phyloP scores from a whole-genome alignment of 208 protist genomes.

The Angomonas deanei region DNA sequence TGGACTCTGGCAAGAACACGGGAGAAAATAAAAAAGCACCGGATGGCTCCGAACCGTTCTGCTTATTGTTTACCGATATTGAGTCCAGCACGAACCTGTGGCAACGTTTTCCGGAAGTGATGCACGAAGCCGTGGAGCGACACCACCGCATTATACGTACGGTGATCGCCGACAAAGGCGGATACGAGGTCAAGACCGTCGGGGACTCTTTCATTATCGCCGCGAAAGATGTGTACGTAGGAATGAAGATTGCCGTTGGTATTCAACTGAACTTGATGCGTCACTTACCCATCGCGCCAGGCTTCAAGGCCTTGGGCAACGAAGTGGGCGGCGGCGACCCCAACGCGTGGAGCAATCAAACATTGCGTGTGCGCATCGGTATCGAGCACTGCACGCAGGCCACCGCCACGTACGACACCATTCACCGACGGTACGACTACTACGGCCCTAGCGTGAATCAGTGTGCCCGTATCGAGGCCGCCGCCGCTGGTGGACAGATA shows the following conservation, averaged over 20 bases:
- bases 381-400: slow-evolving; percentile 73
- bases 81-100: slow-evolving; percentile 73
- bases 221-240: slow-evolving; percentile 43
- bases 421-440: slow-evolving; percentile 83
- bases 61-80: slow-evolving; percentile 75
- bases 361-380: slow-evolving; percentile 57
- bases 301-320: slow-evolving; percentile 47
- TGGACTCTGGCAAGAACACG: slow-evolving; percentile 32
- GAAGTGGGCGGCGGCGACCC: slow-evolving; percentile 43
- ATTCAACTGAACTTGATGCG: slow-evolving; percentile 76
- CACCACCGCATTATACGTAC: slow-evolving; percentile 62
- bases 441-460: slow-evolving; percentile 85
- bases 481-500: slow-evolving; percentile 77
- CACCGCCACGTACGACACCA: slow-evolving; percentile 48
- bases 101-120: slow-evolving; percentile 40
- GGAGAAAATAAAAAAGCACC: slow-evolving; percentile 17
- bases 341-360: slow-evolving; percentile 25
- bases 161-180: slow-evolving; percentile 57
- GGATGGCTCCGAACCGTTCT: slow-evolving; percentile 20
- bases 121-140: slow-evolving; percentile 48
- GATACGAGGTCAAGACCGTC: slow-evolving; percentile 79
- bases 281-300: slow-evolving; percentile 35
- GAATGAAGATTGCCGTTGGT: slow-evolving; percentile 55
- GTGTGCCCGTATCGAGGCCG: slow-evolving; percentile 62
- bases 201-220: slow-evolving; percentile 85